Evolutionary conservation across 257 asterid genomes (phyloP).

Genomic region (Scutellaria baicalensis): DNA sequence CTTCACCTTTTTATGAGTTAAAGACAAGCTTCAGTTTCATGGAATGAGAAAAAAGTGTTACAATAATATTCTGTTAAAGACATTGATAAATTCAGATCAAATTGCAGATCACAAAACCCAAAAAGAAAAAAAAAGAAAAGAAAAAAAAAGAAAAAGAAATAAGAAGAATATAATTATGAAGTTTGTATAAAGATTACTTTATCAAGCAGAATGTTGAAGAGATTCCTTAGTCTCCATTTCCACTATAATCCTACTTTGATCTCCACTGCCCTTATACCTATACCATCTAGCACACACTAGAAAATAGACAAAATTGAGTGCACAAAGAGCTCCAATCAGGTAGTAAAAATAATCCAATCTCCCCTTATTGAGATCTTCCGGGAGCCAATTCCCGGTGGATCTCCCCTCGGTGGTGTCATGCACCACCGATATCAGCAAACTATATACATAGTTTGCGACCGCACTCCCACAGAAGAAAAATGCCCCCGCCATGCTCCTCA

Average conservation of each 20-base stretch:
- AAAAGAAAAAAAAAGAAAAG: neutral
- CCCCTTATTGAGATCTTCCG: slow-evolving; percentile 68
- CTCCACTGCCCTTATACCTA: slow-evolving; percentile 54
- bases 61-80: no score
- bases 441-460: slow-evolving; percentile 38
- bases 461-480: slow-evolving; percentile 52
- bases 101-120: no score
- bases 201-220: slow-evolving; percentile 31
- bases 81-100: neutral
- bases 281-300: slow-evolving; percentile 55
- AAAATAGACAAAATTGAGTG: slow-evolving; percentile 40
- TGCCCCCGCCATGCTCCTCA: slow-evolving; percentile 76
- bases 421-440: slow-evolving; percentile 40
- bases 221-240: slow-evolving; percentile 38
- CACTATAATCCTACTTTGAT: neutral
- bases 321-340: slow-evolving; percentile 36
- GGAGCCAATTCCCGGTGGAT: slow-evolving; percentile 53
- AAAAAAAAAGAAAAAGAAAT: neutral
- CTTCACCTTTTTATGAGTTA: no score
- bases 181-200: no score
- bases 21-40: no score
- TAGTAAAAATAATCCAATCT: slow-evolving; percentile 60
- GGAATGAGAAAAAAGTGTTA: no score
- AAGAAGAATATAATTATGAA: neutral
- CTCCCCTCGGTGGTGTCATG: slow-evolving; percentile 41